Conservation (phyloP, 2,329 filamentous ascomycete genomes). For the Colletotrichum viniferum region DNA sequence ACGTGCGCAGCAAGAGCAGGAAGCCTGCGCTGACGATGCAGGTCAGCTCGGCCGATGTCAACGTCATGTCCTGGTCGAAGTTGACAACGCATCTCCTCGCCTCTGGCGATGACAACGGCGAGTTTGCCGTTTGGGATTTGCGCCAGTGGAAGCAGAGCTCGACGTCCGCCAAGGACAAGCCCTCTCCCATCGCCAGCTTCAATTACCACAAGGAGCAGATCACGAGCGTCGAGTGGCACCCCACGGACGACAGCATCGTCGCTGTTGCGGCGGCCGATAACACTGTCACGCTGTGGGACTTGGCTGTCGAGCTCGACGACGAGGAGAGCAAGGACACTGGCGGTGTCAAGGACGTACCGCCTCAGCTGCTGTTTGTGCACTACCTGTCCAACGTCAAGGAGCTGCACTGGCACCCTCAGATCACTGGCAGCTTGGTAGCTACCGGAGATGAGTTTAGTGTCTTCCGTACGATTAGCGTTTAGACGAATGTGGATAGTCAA, state of each 20-base stretch:
- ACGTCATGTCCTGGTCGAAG: constrained; percentile 94
- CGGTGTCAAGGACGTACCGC: constrained; percentile 87
- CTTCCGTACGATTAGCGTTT: constrained; percentile 84
- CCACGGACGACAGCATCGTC: constrained; percentile 94
- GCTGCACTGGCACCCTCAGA: constrained; percentile 96
- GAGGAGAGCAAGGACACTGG: constrained; percentile 93
- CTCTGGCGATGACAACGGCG: constrained; percentile 90
- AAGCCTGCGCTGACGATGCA: constrained; percentile 87
- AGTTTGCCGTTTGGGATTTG: constrained; percentile 96
- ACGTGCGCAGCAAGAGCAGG: constrained; percentile 87
- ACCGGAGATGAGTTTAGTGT: constrained; percentile 91
- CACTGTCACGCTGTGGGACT: constrained; percentile 94
- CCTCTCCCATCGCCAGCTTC: constrained; percentile 89
- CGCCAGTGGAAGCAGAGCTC: constrained; percentile 84
- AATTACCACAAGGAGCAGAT: constrained; percentile 96
- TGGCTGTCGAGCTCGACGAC: constrained; percentile 95
- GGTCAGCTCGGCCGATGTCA: constrained; percentile 85
- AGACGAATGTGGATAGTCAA: constrained; percentile 32
- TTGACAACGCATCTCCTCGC: constrained; percentile 89
- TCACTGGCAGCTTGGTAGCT: constrained; percentile 85
- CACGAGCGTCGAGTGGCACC: constrained; percentile 96
- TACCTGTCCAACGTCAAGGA: constrained; percentile 96
- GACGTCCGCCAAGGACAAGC: constrained; percentile 51
- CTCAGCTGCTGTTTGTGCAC: constrained; percentile 94
- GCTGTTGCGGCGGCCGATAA: constrained; percentile 91